Evolutionary conservation across 1,284 basidiomycete genomes (phyloP), one percentile per base, ranked within the genome.

Genomic region (Afroboletus lepidellus): DNA sequence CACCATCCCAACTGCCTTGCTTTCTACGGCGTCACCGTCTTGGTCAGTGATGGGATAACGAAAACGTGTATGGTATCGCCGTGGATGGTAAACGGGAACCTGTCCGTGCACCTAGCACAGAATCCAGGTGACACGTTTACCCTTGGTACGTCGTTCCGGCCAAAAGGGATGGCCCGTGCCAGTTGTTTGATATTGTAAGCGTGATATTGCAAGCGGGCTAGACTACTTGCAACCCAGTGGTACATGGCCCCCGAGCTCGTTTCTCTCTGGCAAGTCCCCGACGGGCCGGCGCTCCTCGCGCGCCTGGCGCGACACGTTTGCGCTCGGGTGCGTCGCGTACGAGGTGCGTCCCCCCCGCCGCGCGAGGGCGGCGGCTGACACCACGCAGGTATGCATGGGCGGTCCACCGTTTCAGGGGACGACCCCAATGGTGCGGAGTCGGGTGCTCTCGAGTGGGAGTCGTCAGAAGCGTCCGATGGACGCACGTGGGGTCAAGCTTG

Each of bases 191-290:
- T 45, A 63, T 73, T 33, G 72, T 73, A 9, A 65, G 51, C n/a
- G 75, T 2, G 73, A 76, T 45, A 63, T 73, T 33, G 72, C 73
- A 9, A 65, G 51, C n/a, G 75, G 75, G 23, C 55, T 77, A 13
- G 65, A 70, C 9, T 75, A 77, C 48, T 59, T 77, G 11, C 75
- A 77, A 50, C 69, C 63, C 2, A 65, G 8, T 51, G 55, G 25
- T 69, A 64, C 51, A 60, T 67, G 53, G 66, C 66, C 0, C 66
- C 63, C 0, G 63, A 69, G 18, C 60, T 61, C 42, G 37, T 63
- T 1, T 59, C 50, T 6, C 37, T 42, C 1, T 43, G 36, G 43
- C 50, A 53, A 8, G 49, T 63, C 5, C 50, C 48, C 0, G 21
- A 65, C 24, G 54, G 62, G 0, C 54, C 54, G 9, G 2, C 41